Conservation (phyloP, 345 rosid species). For the Acer saccharum region DNA sequence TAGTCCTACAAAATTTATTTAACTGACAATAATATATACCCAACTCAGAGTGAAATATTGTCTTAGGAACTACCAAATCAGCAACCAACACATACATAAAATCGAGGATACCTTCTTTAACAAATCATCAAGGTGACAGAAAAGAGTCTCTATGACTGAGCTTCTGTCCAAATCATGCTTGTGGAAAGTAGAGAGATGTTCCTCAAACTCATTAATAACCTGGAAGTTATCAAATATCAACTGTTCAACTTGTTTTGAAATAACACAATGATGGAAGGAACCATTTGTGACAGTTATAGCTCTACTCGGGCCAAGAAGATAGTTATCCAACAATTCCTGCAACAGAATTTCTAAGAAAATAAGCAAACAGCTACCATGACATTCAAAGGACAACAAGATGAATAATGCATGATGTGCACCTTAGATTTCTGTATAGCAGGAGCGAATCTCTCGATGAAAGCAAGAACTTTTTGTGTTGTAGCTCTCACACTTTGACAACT, state of each 20-base stretch:
- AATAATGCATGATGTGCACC: slow-evolving; percentile 44
- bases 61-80: not conserved
- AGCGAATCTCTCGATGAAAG: slow-evolving; percentile 55
- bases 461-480: slow-evolving; percentile 45
- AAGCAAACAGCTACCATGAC: slow-evolving; percentile 19
- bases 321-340: slow-evolving; percentile 74
- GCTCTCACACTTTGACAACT: slow-evolving; percentile 59
- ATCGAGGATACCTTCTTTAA: slow-evolving; percentile 56
- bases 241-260: slow-evolving; percentile 48
- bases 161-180: slow-evolving; percentile 43
- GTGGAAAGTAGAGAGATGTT: slow-evolving; percentile 43
- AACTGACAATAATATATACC: not conserved
- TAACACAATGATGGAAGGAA: slow-evolving; percentile 38
- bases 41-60: not conserved
- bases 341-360: slow-evolving; percentile 23
- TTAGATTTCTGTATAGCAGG: slow-evolving; percentile 61
- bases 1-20: not conserved
- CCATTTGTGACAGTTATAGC: slow-evolving; percentile 33
- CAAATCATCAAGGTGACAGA: slow-evolving; percentile 47
- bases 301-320: slow-evolving; percentile 51
- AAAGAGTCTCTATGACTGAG: slow-evolving; percentile 47
- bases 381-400: slow-evolving; percentile 7
- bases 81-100: slow-evolving; percentile 9
- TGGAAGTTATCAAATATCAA: slow-evolving; percentile 57
- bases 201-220: slow-evolving; percentile 62